Percentiles rank a stretch among this genome's conserved stretches.
phyloP scores from a whole-genome alignment of 768 basidiomycete genomes.

The Phaeotremella fagi region DNA sequence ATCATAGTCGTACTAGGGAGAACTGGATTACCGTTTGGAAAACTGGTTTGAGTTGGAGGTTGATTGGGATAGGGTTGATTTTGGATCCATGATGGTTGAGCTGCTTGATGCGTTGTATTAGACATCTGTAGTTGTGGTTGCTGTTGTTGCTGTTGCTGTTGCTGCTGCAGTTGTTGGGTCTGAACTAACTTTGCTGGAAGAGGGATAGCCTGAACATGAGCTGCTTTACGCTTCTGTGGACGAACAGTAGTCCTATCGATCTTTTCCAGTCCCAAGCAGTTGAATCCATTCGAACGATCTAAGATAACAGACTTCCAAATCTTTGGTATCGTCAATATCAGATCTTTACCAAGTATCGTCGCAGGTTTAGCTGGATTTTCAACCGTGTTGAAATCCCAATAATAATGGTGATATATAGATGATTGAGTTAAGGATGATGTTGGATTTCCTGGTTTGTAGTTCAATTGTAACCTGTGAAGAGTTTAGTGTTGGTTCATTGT shows the following conservation, averaged over 20 bases:
- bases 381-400: neutral
- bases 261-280: neutral
- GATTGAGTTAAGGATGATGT: neutral
- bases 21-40: too few species aligned
- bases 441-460: neutral
- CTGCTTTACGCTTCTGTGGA: too few species aligned
- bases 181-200: too few species aligned
- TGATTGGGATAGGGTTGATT: too few species aligned
- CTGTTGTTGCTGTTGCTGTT: too few species aligned
- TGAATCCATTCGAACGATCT: neutral
- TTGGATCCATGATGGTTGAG: too few species aligned
- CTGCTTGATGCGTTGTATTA: too few species aligned
- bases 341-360: neutral
- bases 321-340: neutral
- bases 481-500: neutral
- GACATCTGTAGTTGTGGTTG: too few species aligned
- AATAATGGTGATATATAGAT: neutral
- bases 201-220: too few species aligned
- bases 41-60: too few species aligned
- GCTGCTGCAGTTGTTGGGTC: too few species aligned
- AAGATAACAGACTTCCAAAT: neutral
- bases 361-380: neutral
- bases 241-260: neutral
- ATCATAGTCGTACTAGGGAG: too few species aligned
- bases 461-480: neutral